Percentiles rank a stretch among this genome's conserved stretches.
Evolutionary conservation across 331 rosid species (phyloP).

Genomic region (Acacia concinna): DNA sequence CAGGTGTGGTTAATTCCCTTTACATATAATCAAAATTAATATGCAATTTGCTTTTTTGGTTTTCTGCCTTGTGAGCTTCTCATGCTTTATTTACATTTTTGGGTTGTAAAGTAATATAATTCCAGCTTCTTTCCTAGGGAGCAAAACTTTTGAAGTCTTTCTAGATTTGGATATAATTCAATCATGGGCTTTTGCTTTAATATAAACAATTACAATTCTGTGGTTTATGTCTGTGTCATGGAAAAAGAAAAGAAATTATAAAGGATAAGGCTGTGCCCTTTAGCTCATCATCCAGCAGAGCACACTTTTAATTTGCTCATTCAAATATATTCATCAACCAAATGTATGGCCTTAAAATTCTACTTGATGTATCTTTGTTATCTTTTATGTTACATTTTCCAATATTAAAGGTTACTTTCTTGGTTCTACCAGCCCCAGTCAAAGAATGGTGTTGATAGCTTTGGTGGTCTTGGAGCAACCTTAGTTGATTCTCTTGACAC

Average conservation of each 20-base stretch:
- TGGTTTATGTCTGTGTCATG: neutral
- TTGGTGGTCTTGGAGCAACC: constrained; percentile 99
- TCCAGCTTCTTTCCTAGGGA: constrained; percentile 25
- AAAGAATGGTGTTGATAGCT: constrained; percentile 88
- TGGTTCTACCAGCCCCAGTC: constrained; percentile 79
- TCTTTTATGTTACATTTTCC: constrained; percentile 6
- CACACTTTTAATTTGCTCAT: constrained; percentile 6
- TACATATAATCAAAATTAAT: constrained; percentile 16
- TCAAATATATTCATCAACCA: neutral
- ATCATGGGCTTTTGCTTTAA: constrained; percentile 6
- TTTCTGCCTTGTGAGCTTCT: neutral
- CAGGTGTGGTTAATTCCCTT: constrained; percentile 48
- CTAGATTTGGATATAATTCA: constrained; percentile 12
- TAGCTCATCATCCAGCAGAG: constrained; percentile 13
- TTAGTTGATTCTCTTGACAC: constrained; percentile 94
- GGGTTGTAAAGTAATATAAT: constrained; percentile 1
- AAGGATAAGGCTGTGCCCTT: neutral
- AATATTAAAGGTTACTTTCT: constrained; percentile 32
- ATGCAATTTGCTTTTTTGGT: neutral
- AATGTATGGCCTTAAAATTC: constrained; percentile 9
- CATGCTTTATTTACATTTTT: too few relatives aligned
- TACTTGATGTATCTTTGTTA: neutral
- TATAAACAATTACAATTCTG: neutral
- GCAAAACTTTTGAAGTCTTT: constrained; percentile 15
- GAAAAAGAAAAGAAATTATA: neutral